A percentile compares a stretch with the other conserved stretches of the same genome.
These are phyloP conservation scores for Podospora bellae-mahoneyi DNA, from an alignment of 495 filamentous ascomycete genomes.

Conservation along the genomic window DNA sequence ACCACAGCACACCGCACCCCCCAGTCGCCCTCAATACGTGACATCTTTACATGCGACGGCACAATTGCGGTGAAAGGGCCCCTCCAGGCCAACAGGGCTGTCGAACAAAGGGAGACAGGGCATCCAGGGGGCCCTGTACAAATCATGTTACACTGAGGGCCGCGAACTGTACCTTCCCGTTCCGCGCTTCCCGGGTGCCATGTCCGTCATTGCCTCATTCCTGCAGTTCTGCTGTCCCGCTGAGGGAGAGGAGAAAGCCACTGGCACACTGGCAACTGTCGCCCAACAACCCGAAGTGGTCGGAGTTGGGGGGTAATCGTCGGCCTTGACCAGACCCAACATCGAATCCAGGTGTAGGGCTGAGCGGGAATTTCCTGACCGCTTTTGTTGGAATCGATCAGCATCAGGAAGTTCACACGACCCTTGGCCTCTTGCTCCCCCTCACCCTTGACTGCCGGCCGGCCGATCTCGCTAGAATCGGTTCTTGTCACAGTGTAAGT, in stretches of 20 bases:
- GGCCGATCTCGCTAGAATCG: background rate
- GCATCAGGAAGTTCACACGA: background rate
- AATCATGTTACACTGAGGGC: slow-evolving; percentile 29
- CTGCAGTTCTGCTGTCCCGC: slow-evolving; percentile 11
- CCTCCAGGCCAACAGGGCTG: too few relatives aligned
- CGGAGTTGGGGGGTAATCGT: too few relatives aligned
- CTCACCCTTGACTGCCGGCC: background rate
- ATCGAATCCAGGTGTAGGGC: background rate
- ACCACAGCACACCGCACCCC: too few relatives aligned
- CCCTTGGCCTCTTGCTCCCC: background rate
- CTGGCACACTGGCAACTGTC: background rate
- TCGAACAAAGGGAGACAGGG: background rate
- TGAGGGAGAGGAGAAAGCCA: background rate
- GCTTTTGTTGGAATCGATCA: background rate
- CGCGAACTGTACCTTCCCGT: slow-evolving; percentile 27
- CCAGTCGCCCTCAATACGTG: too few relatives aligned
- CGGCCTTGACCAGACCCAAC: background rate
- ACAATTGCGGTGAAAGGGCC: too few relatives aligned
- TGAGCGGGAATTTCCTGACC: background rate
- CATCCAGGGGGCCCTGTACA: slow-evolving; percentile 18
- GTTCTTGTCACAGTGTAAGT: background rate
- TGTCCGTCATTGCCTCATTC: slow-evolving; percentile 30
- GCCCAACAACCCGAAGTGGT: background rate
- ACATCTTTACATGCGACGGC: too few relatives aligned
- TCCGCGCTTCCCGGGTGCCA: slow-evolving; percentile 26